Conservation (phyloP, 2,329 filamentous ascomycete species). For the Exophiala viscosa region DNA sequence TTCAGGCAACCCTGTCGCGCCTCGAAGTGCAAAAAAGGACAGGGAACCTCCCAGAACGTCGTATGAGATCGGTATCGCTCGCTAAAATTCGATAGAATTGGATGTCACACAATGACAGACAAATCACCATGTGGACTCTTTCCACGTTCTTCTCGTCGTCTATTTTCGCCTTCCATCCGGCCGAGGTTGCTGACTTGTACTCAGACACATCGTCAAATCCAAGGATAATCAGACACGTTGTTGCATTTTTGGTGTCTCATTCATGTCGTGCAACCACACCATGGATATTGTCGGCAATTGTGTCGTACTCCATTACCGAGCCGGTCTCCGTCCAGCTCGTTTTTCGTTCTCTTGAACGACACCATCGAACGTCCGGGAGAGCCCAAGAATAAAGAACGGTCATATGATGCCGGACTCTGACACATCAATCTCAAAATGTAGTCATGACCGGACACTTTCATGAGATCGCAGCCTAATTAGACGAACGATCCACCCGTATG, state of each 20-base stretch:
- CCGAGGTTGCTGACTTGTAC: neutral
- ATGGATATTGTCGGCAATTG: neutral
- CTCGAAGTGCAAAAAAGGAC: no score
- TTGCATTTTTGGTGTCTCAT: neutral
- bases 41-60: no score
- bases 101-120: no score
- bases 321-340: no score
- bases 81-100: no score
- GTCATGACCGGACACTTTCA: neutral
- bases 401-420: neutral
- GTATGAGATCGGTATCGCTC: no score
- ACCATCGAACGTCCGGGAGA: no score
- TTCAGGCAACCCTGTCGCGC: no score
- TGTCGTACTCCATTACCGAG: no score
- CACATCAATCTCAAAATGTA: neutral
- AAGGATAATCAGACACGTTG: neutral
- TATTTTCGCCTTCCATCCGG: neutral
- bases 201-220: neutral
- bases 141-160: neutral
- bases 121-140: no score
- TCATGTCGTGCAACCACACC: neutral
- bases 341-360: no score
- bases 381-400: neutral
- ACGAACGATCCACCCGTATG: slow-evolving; percentile 8
- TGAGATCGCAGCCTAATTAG: neutral